phyloP scores from a whole-genome alignment of 495 filamentous ascomycete genomes.

The Niebla homalea region DNA sequence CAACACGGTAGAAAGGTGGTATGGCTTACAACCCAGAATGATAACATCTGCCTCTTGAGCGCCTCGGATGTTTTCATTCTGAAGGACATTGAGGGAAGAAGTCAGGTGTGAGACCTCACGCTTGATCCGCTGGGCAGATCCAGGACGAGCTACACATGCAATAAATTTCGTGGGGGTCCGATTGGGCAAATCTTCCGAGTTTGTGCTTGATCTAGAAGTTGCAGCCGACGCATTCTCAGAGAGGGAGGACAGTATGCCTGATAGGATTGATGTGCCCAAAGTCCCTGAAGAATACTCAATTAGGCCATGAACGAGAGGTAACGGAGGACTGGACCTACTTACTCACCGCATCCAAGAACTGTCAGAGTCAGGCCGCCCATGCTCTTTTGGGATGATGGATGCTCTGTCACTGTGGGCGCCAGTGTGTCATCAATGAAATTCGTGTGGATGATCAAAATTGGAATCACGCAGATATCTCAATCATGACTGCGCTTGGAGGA shows the following conservation, averaged over 20 bases:
- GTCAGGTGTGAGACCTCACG: conserved; percentile 31
- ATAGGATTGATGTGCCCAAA: conserved; percentile 74
- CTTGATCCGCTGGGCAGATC: conserved; percentile 50
- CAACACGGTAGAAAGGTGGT: conserved; percentile 54
- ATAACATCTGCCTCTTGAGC: conserved; percentile 49
- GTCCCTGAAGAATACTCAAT: conserved; percentile 37
- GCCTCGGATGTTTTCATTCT: conserved; percentile 46
- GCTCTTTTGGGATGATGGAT: too few species aligned
- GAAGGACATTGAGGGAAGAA: conserved; percentile 20
- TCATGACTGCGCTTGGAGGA: too few species aligned
- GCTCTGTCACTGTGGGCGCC: too few species aligned
- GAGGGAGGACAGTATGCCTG: conserved; percentile 61
- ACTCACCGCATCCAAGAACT: conserved; percentile 59
- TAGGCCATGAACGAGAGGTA: neutral
- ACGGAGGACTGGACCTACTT: neutral
- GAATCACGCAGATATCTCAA: too few species aligned
- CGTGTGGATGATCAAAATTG: too few species aligned
- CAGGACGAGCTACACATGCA: conserved; percentile 54
- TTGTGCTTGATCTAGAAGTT: conserved; percentile 35
- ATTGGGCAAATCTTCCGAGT: conserved; percentile 30
- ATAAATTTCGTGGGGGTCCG: conserved; percentile 60
- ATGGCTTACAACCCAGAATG: conserved; percentile 66
- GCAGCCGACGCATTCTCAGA: conserved; percentile 24
- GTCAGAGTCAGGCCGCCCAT: conserved; percentile 42
- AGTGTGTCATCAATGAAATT: too few species aligned